Conservation (phyloP, 2,329 filamentous ascomycete species). For the Pyricularia grisea region DNA sequence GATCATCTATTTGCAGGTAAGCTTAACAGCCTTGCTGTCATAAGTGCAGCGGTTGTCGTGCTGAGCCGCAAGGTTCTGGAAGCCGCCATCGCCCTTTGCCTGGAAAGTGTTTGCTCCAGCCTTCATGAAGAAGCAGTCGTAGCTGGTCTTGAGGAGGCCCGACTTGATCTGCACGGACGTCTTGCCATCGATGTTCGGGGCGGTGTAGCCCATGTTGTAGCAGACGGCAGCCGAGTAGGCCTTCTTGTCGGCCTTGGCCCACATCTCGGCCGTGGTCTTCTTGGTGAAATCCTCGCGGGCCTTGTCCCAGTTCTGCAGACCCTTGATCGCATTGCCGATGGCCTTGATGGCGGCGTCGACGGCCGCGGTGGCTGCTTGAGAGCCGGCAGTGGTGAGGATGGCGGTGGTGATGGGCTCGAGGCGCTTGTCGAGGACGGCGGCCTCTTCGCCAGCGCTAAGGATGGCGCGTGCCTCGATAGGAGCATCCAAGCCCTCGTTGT, state of each 20-base stretch:
- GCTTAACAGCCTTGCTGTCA: background rate
- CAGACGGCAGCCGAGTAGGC: background rate
- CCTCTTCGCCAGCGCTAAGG: background rate
- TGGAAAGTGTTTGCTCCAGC: background rate
- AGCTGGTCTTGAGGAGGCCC: background rate
- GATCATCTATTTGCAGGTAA: background rate
- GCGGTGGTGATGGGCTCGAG: background rate
- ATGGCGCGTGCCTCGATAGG: background rate
- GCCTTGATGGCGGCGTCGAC: background rate
- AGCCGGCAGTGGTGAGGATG: background rate
- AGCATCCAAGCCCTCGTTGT: background rate
- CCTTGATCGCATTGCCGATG: background rate
- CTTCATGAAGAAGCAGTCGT: slow-evolving; percentile 1
- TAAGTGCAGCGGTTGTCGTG: slow-evolving; percentile 2
- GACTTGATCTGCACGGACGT: background rate
- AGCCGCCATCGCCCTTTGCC: slow-evolving; percentile 2
- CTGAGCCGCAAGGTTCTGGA: background rate
- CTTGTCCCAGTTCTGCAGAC: background rate
- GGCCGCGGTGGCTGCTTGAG: background rate
- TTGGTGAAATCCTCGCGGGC: slow-evolving; percentile 2
- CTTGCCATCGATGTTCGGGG: background rate
- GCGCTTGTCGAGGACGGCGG: background rate
- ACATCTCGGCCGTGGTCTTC: background rate
- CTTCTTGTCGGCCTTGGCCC: background rate
- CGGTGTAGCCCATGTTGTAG: slow-evolving; percentile 4